A percentile compares a stretch with the other conserved stretches of the same genome.
Conservation (phyloP, 2,329 filamentous ascomycete genomes). For the Botrytis tulipae region DNA sequence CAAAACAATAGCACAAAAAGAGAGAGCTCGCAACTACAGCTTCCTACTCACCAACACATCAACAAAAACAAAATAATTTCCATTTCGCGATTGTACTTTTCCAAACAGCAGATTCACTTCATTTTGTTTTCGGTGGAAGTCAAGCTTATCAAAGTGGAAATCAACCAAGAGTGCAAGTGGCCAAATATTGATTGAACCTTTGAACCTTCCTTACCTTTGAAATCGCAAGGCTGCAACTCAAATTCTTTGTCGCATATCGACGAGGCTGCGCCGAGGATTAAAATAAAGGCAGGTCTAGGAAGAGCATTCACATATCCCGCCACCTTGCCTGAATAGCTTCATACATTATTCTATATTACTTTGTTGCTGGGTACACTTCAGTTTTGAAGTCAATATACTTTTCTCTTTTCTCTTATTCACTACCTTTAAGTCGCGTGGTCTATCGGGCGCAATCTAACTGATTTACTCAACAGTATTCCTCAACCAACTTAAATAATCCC, state of each 20-base stretch:
- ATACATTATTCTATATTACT: neutral
- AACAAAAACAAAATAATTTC: neutral
- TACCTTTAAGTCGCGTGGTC: neutral
- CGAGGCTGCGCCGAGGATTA: conserved; percentile 10
- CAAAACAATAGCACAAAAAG: neutral
- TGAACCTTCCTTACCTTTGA: neutral
- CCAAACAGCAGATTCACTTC: too few species aligned
- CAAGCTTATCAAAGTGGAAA: neutral
- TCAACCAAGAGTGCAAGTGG: conserved; percentile 6
- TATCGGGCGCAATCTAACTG: neutral
- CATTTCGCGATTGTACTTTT: neutral
- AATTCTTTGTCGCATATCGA: conserved; percentile 14
- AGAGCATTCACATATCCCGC: conserved; percentile 1
- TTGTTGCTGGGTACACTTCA: neutral
- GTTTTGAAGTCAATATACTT: neutral
- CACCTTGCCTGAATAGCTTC: neutral
- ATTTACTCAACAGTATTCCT: neutral
- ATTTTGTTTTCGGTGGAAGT: neutral
- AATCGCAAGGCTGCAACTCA: neutral
- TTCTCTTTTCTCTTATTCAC: conserved; percentile 9
- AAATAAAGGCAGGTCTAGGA: conserved; percentile 1
- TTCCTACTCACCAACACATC: neutral
- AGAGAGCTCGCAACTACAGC: neutral
- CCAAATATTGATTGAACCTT: conserved; percentile 1
- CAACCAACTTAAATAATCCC: neutral